Base-by-base conservation (phyloP, 2,329 filamentous ascomycete genomes). In the Trichophyton benhamiae region DNA sequence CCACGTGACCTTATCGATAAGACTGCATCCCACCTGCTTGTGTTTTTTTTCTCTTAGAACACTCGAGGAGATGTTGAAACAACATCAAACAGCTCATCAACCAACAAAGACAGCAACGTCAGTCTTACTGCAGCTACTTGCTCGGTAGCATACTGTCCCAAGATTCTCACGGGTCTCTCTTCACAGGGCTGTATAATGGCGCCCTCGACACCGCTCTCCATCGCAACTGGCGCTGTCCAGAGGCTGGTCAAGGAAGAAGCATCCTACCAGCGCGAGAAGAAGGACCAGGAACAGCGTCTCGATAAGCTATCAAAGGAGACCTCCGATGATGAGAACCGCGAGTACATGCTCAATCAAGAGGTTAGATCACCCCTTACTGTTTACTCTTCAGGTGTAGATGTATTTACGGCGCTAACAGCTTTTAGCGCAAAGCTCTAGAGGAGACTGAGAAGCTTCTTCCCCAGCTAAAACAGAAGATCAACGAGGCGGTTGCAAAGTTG, bases 181-280 rank as follows among this genome's bases (percentile, higher is more conserved):
- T 52, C 20, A 20, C 9, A 38, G 33, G 1, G 0, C 33, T 38
- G 20, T 52, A 22, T 6, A 13, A 96, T 96, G 91, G 82, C 89
- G 2, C 81, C 89, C 36, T 88, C 88, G 52, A 85, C 86, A 0
- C 82, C 86, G 67, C 84, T 96, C 72, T 76, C 83, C 68, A 94
- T 96, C 71, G 85, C 87, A 52, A 94, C 89, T 25, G 83, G 86
- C 64, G 85, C 89, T 20, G 84, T 97, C 67, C 80, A 83, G 68
- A 89, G 94, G 63, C 83, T 97, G 57, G 83, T 96, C 66, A 96
- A 95, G 75, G 94, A 99, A 75, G 89, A 96, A 74, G 79, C 82
- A 44, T 92, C 87, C 68, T 97, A 99, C 77, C 87, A 91, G 79
- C 87, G 87, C 71, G 94, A 99, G 74, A 82, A 91, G 20, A 78